Evolutionary conservation across 108 stramenopile species (phyloP).

Genomic region (Pseudonitzschia multiseries): DNA sequence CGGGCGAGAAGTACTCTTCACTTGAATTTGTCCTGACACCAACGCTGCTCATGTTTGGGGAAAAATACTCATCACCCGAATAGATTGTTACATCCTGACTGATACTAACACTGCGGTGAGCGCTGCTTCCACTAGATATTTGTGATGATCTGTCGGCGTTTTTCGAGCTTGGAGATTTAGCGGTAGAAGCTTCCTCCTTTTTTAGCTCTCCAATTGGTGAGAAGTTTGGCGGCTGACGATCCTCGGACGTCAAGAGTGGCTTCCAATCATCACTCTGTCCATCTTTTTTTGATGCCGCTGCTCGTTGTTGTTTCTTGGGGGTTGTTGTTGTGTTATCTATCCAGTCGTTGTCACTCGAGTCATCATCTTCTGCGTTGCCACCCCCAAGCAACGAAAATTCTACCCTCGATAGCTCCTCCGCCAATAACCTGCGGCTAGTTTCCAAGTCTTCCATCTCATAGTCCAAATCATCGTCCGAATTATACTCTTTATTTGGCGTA

Average conservation of each 20-base stretch:
- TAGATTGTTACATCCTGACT: not conserved
- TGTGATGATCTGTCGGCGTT: too few species aligned
- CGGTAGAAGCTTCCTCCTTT: not conserved
- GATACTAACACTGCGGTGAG: not conserved
- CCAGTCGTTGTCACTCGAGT: not conserved
- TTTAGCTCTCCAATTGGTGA: not conserved
- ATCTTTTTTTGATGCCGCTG: not conserved
- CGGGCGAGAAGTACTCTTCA: slow-evolving; percentile 5
- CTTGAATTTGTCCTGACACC: not conserved
- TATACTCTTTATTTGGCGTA: slow-evolving; percentile 8
- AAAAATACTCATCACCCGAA: slow-evolving; percentile 5
- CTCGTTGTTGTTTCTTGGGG: not conserved
- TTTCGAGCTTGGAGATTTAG: not conserved
- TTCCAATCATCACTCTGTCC: not conserved
- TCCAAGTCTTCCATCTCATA: slow-evolving; percentile 33
- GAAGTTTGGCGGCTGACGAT: slow-evolving; percentile 4
- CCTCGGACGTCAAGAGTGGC: slow-evolving; percentile 4
- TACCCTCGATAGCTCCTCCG: slow-evolving; percentile 27
- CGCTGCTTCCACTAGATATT: not conserved
- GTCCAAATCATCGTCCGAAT: slow-evolving; percentile 35
- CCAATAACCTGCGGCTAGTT: slow-evolving; percentile 18
- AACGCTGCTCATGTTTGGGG: slow-evolving; percentile 1
- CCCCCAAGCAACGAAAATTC: slow-evolving; percentile 26
- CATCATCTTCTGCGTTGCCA: not conserved
- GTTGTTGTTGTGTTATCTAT: not conserved